phyloP scores from a whole-genome alignment of 768 basidiomycete genomes.

The Gymnopilus junonius region DNA sequence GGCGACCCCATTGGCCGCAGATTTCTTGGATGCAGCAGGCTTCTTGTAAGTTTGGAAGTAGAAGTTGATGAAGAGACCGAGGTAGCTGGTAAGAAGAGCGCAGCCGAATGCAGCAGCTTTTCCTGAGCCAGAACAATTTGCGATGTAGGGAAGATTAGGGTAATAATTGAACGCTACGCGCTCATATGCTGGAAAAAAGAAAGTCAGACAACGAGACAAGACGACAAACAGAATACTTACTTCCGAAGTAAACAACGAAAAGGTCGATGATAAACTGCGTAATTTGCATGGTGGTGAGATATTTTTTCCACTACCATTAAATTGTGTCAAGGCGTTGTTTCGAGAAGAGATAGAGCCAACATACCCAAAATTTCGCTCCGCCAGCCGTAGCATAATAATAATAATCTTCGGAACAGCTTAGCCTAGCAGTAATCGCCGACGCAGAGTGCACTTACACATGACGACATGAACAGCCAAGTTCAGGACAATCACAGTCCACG shows the following conservation, averaged over 20 bases:
- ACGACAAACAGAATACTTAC: conserved; percentile 51
- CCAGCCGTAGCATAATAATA: conserved; percentile 99
- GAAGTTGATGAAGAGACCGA: conserved; percentile 95
- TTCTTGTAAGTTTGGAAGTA: conserved; percentile 87
- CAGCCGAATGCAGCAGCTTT: conserved; percentile 90
- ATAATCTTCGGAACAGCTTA: conserved; percentile 66
- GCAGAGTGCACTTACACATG: conserved; percentile 78
- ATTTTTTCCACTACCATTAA: conserved; percentile 90
- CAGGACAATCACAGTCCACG: conserved; percentile 93
- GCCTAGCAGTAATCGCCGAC: not conserved
- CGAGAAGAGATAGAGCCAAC: not conserved
- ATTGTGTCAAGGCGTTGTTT: not conserved
- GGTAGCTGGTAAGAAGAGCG: conserved; percentile 84
- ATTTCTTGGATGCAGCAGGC: conserved; percentile 51
- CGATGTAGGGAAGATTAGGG: conserved; percentile 66
- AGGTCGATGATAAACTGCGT: conserved; percentile 94
- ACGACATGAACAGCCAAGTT: conserved; percentile 95
- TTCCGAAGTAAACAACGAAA: conserved; percentile 91
- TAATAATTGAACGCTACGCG: conserved; percentile 77
- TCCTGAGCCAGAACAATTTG: conserved; percentile 89
- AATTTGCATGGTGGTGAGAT: conserved; percentile 96
- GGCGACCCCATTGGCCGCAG: conserved; percentile 47
- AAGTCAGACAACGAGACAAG: not conserved
- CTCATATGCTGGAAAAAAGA: conserved; percentile 61
- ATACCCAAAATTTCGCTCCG: conserved; percentile 94